A percentile compares a stretch with the other conserved stretches of the same genome.
Evolutionary conservation across 2,329 filamentous ascomycete species (phyloP).

Genomic region (Diaporthe sp.): DNA sequence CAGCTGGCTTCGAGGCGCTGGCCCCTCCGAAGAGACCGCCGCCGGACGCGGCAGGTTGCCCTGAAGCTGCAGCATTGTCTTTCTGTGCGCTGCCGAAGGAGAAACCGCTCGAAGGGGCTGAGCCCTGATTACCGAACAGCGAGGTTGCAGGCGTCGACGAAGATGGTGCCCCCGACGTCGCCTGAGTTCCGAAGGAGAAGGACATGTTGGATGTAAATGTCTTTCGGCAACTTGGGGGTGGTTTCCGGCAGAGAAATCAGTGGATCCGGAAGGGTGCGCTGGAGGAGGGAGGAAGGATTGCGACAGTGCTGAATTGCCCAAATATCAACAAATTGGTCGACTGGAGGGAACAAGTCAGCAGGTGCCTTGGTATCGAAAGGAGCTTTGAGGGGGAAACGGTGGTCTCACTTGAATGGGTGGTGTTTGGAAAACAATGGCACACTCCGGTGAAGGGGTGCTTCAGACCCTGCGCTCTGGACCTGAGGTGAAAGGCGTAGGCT

Average conservation of each 20-base stretch:
- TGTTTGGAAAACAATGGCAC: background rate
- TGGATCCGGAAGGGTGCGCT: background rate
- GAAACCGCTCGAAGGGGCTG: conserved; percentile 48
- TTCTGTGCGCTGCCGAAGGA: conserved; percentile 54
- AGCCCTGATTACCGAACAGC: conserved; percentile 54
- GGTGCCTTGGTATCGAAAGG: background rate
- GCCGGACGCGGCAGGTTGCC: conserved; percentile 41
- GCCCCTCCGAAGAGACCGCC: conserved; percentile 51
- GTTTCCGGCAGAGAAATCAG: background rate
- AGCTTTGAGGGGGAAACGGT: background rate
- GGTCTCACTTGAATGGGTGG: conserved; percentile 4
- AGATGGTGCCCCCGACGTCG: conserved; percentile 54
- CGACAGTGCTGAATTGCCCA: background rate
- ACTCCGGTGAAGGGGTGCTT: conserved; percentile 12
- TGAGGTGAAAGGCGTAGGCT: conserved; percentile 2
- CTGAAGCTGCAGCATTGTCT: conserved; percentile 32
- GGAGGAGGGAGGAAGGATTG: background rate
- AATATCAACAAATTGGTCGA: background rate
- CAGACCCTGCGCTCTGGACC: conserved; percentile 1
- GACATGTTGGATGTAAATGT: conserved; percentile 39
- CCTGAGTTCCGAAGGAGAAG: conserved; percentile 48
- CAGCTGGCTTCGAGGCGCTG: conserved; percentile 29
- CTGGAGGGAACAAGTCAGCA: conserved; percentile 6
- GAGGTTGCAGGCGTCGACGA: conserved; percentile 56
- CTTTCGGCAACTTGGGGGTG: background rate